phyloP scores from a whole-genome alignment of 169 alveolate genomes.

The Toxoplasma gondii region DNA sequence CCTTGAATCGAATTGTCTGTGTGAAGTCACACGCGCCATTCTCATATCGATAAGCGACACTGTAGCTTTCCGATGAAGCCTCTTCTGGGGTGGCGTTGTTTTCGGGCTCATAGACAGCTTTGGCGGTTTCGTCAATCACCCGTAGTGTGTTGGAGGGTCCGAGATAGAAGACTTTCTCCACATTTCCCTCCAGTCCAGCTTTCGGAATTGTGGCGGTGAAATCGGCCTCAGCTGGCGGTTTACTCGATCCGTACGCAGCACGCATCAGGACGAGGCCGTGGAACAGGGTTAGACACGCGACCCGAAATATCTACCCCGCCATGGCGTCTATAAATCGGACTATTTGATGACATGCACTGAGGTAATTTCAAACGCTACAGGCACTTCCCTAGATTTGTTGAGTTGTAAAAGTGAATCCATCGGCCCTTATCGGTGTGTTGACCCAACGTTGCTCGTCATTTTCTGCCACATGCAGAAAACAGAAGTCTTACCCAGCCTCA shows the following conservation, averaged over 20 bases:
- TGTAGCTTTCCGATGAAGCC: not conserved
- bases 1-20: not conserved
- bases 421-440: too few species aligned
- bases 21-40: conserved; percentile 1
- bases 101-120: not conserved
- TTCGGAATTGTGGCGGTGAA: not conserved
- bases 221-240: not conserved
- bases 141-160: not conserved
- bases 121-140: not conserved
- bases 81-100: not conserved
- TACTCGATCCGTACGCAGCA: not conserved
- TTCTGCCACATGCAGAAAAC: too few species aligned
- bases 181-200: not conserved
- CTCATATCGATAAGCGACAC: not conserved
- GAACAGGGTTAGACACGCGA: not conserved
- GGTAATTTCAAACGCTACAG: too few species aligned
- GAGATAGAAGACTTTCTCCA: not conserved
- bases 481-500: too few species aligned
- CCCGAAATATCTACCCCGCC: too few species aligned
- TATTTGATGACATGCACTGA: too few species aligned
- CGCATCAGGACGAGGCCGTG: not conserved
- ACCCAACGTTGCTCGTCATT: too few species aligned
- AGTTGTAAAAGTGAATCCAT: too few species aligned
- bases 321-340: too few species aligned
- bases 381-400: too few species aligned